These are phyloP conservation scores for Fusarium sp. DNA, from an alignment of 2,329 filamentous ascomycete genomes.

Conservation along the genomic window DNA sequence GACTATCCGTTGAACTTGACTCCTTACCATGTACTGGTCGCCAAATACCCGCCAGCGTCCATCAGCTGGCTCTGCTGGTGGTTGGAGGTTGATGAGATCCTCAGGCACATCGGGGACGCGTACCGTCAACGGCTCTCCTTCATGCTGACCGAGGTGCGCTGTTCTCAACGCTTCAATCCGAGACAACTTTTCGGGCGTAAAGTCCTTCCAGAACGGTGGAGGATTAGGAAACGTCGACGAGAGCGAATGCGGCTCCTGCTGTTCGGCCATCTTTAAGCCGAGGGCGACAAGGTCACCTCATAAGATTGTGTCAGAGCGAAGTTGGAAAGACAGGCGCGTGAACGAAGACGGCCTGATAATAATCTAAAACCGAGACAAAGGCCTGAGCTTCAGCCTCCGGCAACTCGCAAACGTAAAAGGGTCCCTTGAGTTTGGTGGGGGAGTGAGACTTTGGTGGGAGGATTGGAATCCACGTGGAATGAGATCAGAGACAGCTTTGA, in stretches of 20 bases:
- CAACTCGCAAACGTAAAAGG: background rate
- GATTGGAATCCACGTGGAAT: conserved; percentile 28
- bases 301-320: background rate
- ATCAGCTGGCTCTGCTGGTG: conserved; percentile 78
- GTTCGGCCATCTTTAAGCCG: conserved; percentile 66
- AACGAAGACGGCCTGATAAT: background rate
- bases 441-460: conserved; percentile 24
- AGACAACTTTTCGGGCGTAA: conserved; percentile 79
- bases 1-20: too few relatives aligned
- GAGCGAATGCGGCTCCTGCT: conserved; percentile 59
- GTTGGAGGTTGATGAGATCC: conserved; percentile 82
- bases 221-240: conserved; percentile 84
- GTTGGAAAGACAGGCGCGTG: background rate
- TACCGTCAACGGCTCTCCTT: conserved; percentile 42
- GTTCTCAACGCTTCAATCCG: conserved; percentile 61
- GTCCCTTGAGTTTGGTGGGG: conserved; percentile 25
- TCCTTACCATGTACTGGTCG: conserved; percentile 68
- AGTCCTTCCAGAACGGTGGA: conserved; percentile 90
- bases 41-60: conserved; percentile 83
- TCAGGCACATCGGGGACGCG: conserved; percentile 67
- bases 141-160: conserved; percentile 50
- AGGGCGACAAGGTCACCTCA: conserved; percentile 22
- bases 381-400: conserved; percentile 11
- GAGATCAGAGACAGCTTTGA: conserved; percentile 10
- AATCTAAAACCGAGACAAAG: background rate